A percentile compares a stretch with the other conserved stretches of the same genome.
These are phyloP conservation scores for Verticillium albo-atrum DNA, from an alignment of 2,329 filamentous ascomycete species.

Conservation along the genomic window DNA sequence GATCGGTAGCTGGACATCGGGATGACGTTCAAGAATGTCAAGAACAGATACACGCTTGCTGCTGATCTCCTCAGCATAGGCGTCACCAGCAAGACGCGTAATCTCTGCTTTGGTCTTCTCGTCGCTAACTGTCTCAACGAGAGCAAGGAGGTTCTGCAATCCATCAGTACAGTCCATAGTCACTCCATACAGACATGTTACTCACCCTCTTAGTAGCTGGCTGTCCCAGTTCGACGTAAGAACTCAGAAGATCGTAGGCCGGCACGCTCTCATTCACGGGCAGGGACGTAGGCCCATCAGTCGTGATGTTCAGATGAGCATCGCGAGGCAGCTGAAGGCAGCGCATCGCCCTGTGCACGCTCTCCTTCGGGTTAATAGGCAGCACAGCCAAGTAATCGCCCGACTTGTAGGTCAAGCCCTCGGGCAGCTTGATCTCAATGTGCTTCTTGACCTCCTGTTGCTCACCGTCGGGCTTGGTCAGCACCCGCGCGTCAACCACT, in stretches of 20 bases:
- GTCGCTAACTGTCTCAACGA: conserved; percentile 23
- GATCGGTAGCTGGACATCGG: conserved; percentile 47
- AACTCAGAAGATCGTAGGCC: conserved; percentile 59
- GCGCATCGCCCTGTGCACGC: conserved; percentile 58
- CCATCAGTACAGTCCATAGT: conserved; percentile 10
- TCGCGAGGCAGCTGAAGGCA: conserved; percentile 68
- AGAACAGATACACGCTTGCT: conserved; percentile 50
- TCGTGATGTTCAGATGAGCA: conserved; percentile 56
- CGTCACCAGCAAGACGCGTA: conserved; percentile 28
- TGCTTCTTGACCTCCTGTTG: conserved; percentile 53
- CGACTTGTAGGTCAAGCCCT: conserved; percentile 59
- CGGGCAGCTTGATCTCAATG: conserved; percentile 64
- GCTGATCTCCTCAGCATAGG: conserved; percentile 34
- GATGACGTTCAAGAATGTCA: conserved; percentile 57
- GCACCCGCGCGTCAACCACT: conserved; percentile 44
- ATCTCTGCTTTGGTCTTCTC: conserved; percentile 26
- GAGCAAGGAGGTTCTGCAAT: conserved; percentile 24
- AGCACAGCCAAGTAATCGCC: conserved; percentile 75
- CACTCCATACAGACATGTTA: conserved; percentile 13
- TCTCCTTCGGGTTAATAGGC: conserved; percentile 62
- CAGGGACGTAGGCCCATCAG: conserved; percentile 45
- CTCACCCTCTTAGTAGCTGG: conserved; percentile 63
- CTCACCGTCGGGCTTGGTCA: conserved; percentile 30
- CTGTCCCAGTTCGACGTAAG: conserved; percentile 69
- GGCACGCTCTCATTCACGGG: conserved; percentile 54